Base-by-base conservation (phyloP, 164 flowering plant genomes). In the Aristolochia californica region DNA sequence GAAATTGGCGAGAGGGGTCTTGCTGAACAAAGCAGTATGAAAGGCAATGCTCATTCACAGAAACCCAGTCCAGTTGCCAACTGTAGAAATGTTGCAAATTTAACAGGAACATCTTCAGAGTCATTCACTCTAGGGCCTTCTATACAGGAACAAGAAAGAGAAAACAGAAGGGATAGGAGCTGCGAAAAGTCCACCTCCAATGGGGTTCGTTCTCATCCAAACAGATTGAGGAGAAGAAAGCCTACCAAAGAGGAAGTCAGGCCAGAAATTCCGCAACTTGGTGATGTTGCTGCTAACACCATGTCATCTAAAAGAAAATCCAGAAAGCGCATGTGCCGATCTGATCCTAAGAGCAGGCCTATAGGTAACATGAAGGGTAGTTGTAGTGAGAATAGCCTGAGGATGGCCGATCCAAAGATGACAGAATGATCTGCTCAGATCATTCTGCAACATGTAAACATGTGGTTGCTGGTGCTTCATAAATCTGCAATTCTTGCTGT, bases 291-390 rank as follows among this genome's bases (percentile, higher is more conserved):
- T 16, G 15, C 55, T 8, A 50, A 25, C 28, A 48, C 59, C 48
- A 26, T 43, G 38, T 27, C 62, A 11, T 62, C 61, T 22, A 14
- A 17, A n/a, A 77, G 61, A 57, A 80, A 77, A 63, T 71, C 79
- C 48, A 67, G 74, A 58, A 79, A 76, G 40, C 80, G 75, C 34
- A 57, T 52, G 10, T 28, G 58, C 20, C 66, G 63, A 67, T 56
- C 69, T 2, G 54, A 64, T 62, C 49, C 70, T 15, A 28, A 20
- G 22, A 66, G 17, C 47, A n/a, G n/a, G n/a, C n/a, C n/a, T n/a
- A n/a, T n/a, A n/a, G n/a, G n/a, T n/a, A n/a, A n/a, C n/a, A n/a
- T n/a, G n/a, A n/a, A n/a, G n/a, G n/a, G n/a, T n/a, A n/a, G n/a
- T n/a, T 15, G 5, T 14, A 43, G 21, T 28, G 48, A 47, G 17